phyloP scores from a whole-genome alignment of 148 eudicot species.

The Rhododendron henanense region DNA sequence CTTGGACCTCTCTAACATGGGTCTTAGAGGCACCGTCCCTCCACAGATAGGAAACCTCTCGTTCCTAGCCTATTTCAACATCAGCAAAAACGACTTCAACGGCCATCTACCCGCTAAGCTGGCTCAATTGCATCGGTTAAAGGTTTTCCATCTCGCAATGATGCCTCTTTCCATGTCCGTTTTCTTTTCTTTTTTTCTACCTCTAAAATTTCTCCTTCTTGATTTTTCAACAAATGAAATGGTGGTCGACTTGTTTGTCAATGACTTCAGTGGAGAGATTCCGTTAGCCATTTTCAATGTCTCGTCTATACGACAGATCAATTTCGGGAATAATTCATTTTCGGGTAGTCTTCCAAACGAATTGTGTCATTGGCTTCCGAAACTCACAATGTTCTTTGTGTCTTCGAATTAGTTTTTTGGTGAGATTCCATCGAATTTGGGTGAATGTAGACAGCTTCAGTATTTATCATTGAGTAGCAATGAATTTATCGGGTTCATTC shows the following conservation, averaged over 20 bases:
- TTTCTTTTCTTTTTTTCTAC: not conserved
- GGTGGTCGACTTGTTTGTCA: not conserved
- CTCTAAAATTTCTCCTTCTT: not conserved
- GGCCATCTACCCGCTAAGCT: slow-evolving; percentile 4
- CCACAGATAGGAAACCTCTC: slow-evolving; percentile 8
- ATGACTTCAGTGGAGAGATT: slow-evolving; percentile 5
- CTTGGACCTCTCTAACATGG: not conserved
- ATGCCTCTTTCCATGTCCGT: not conserved
- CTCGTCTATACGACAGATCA: not conserved
- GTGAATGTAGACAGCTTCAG: not conserved
- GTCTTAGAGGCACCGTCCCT: not conserved
- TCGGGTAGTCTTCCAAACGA: not conserved
- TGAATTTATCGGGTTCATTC: not conserved
- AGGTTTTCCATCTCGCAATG: not conserved
- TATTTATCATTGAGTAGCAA: not conserved
- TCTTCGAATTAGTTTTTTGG: not conserved
- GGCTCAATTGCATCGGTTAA: not conserved
- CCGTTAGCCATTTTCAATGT: not conserved
- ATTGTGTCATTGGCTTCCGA: not conserved
- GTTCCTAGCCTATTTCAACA: not conserved
- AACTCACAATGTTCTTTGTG: not conserved
- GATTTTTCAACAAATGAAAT: not conserved
- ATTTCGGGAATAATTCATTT: not conserved
- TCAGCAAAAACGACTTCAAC: slow-evolving; percentile 4
- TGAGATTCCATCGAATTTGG: not conserved